A percentile compares a stretch with the other conserved stretches of the same genome.
Conservation (phyloP, 2,329 filamentous ascomycete genomes). For the Leptographium radiaticola region DNA sequence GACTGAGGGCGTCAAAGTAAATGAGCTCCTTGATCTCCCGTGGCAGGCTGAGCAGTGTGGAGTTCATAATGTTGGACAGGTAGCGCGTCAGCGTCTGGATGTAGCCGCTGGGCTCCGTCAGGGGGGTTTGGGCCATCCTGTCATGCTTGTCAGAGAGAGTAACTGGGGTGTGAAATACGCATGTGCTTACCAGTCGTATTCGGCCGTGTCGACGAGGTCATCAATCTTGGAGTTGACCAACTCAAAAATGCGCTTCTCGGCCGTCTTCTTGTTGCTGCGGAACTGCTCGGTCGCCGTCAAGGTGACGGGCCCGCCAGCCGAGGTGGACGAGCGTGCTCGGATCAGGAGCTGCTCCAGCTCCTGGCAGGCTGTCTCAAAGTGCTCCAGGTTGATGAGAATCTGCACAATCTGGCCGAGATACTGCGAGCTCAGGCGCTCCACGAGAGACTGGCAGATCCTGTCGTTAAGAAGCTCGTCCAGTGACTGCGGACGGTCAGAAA, state of each 20-base stretch:
- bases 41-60: conserved; percentile 82
- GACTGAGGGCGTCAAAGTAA: conserved; percentile 89
- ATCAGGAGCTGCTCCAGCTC: conserved; percentile 82
- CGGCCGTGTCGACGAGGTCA: conserved; percentile 89
- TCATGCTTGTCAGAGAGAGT: background rate
- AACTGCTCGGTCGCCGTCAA: conserved; percentile 80
- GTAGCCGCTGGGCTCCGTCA: conserved; percentile 73
- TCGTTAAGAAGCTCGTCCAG: conserved; percentile 89
- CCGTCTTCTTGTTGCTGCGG: conserved; percentile 80
- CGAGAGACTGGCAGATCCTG: conserved; percentile 81
- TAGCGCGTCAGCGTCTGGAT: conserved; percentile 93
- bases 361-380: conserved; percentile 86
- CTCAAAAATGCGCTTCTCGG: conserved; percentile 96
- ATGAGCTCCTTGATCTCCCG: conserved; percentile 95
- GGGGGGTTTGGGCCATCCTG: conserved; percentile 41
- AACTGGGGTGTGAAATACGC: no score
- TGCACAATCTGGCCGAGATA: conserved; percentile 97
- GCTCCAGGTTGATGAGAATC: conserved; percentile 92
- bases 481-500: conserved; percentile 35
- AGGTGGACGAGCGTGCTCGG: conserved; percentile 68
- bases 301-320: conserved; percentile 65
- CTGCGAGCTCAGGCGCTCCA: conserved; percentile 79
- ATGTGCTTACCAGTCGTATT: conserved; percentile 70
- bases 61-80: conserved; percentile 91
- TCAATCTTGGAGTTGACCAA: conserved; percentile 98